These are phyloP conservation scores for Phanerochaete carnosa DNA, from an alignment of 768 basidiomycete species.

Conservation along the genomic window DNA sequence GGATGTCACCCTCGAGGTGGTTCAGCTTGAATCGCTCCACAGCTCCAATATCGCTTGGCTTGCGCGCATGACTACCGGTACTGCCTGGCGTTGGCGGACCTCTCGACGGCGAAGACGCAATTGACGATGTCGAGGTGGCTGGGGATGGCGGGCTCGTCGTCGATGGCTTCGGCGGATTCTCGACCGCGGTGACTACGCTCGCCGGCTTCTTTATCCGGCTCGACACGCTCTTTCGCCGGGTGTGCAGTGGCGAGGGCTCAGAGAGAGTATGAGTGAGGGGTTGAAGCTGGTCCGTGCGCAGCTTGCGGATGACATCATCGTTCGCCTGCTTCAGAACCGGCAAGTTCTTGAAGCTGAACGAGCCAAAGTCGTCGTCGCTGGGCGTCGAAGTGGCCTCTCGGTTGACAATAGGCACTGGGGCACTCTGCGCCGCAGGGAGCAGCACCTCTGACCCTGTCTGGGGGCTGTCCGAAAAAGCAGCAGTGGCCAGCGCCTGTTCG, in stretches of 20 bases:
- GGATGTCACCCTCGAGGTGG: constrained; percentile 69
- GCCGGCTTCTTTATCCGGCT: constrained; percentile 77
- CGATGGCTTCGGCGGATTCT: constrained; percentile 47
- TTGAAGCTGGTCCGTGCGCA: constrained; percentile 86
- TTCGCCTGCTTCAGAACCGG: constrained; percentile 96
- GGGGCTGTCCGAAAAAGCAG: constrained; percentile 43
- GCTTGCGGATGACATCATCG: constrained; percentile 95
- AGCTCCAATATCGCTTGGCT: constrained; percentile 87
- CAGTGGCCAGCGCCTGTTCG: constrained; percentile 56
- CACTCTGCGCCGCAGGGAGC: constrained; percentile 19
- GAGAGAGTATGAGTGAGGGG: constrained; percentile 73
- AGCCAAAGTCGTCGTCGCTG: constrained; percentile 88
- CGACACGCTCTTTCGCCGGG: constrained; percentile 79
- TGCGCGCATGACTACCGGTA: constrained; percentile 61
- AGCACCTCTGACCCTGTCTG: constrained; percentile 28
- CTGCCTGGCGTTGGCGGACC: constrained; percentile 72
- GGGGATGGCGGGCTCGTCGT: constrained; percentile 86
- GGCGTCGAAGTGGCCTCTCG: constrained; percentile 46
- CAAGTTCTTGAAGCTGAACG: constrained; percentile 97
- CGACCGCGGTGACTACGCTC: constrained; percentile 68
- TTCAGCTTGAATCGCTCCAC: constrained; percentile 86
- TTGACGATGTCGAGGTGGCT: constrained; percentile 87
- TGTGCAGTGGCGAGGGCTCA: constrained; percentile 55
- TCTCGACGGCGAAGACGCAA: constrained; percentile 85
- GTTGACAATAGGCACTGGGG: constrained; percentile 14